Evolutionary conservation across 2,329 filamentous ascomycete genomes (phyloP).

Genomic region (Hysterium pulicare): DNA sequence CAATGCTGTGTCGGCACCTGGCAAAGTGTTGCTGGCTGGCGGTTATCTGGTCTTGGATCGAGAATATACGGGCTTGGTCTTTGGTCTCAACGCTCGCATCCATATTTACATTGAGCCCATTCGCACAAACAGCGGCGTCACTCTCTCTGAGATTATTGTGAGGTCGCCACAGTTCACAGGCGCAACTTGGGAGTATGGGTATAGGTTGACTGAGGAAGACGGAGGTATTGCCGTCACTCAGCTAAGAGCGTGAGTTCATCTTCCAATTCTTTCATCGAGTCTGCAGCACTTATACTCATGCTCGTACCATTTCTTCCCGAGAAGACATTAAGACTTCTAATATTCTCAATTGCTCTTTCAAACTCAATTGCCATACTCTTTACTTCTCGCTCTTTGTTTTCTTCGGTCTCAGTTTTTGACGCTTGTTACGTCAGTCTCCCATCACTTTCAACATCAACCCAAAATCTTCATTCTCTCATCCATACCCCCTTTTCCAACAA

Average conservation of each 20-base stretch:
- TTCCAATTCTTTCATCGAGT: constrained; percentile 1
- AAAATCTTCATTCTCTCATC: too few species aligned
- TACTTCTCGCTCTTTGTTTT: neutral
- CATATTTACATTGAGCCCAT: constrained; percentile 58
- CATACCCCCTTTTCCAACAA: too few species aligned
- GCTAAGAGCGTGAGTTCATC: constrained; percentile 65
- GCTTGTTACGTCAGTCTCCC: neutral
- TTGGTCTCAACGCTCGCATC: constrained; percentile 62
- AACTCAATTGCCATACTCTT: neutral
- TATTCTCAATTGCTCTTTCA: too few species aligned
- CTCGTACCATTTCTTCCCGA: too few species aligned
- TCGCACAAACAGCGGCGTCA: constrained; percentile 59
- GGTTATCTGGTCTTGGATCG: constrained; percentile 94
- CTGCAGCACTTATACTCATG: neutral
- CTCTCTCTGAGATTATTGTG: constrained; percentile 71
- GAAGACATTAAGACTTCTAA: too few species aligned
- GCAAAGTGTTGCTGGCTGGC: constrained; percentile 91
- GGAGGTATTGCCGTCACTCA: constrained; percentile 82
- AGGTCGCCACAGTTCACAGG: constrained; percentile 86
- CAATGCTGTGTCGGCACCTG: constrained; percentile 74
- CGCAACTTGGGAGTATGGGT: constrained; percentile 84
- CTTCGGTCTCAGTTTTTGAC: neutral
- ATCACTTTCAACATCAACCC: too few species aligned
- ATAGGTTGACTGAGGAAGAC: constrained; percentile 64
- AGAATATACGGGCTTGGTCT: constrained; percentile 71